A percentile compares a stretch with the other conserved stretches of the same genome.
phyloP scores from a whole-genome alignment of 768 basidiomycete species.

The Lentinula guzmanii region DNA sequence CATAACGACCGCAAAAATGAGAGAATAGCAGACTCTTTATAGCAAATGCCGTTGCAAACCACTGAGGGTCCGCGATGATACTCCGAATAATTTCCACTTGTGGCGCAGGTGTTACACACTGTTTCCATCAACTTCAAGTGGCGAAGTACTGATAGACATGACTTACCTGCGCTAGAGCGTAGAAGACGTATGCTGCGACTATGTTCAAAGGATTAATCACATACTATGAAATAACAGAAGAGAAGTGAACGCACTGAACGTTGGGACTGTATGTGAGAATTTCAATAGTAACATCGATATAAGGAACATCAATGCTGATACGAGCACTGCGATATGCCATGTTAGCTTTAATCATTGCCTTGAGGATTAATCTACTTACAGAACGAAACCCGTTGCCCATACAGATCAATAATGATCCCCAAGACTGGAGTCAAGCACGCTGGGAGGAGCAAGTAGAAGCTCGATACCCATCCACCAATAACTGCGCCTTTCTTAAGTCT shows the following conservation, averaged over 20 bases:
- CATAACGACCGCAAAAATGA: neutral
- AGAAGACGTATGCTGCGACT: constrained; percentile 38
- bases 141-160: neutral
- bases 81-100: constrained; percentile 32
- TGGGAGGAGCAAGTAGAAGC: constrained; percentile 35
- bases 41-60: constrained; percentile 35
- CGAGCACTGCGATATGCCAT: constrained; percentile 21
- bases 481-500: constrained; percentile 34
- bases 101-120: constrained; percentile 28
- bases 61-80: constrained; percentile 34
- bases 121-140: neutral
- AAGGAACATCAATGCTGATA: constrained; percentile 32
- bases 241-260: constrained; percentile 22
- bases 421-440: constrained; percentile 33
- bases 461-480: constrained; percentile 38
- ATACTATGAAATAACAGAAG: neutral
- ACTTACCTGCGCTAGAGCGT: constrained; percentile 31
- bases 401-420: constrained; percentile 33
- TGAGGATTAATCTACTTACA: constrained; percentile 17
- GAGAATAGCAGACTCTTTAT: constrained; percentile 27
- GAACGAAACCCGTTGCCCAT: constrained; percentile 31
- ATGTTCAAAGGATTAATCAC: neutral
- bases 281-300: constrained; percentile 34
- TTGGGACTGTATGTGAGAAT: constrained; percentile 29
- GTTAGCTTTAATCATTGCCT: no score